phyloP scores from a whole-genome alignment of 495 filamentous ascomycete species.

The Parathielavia hyrcaniae region DNA sequence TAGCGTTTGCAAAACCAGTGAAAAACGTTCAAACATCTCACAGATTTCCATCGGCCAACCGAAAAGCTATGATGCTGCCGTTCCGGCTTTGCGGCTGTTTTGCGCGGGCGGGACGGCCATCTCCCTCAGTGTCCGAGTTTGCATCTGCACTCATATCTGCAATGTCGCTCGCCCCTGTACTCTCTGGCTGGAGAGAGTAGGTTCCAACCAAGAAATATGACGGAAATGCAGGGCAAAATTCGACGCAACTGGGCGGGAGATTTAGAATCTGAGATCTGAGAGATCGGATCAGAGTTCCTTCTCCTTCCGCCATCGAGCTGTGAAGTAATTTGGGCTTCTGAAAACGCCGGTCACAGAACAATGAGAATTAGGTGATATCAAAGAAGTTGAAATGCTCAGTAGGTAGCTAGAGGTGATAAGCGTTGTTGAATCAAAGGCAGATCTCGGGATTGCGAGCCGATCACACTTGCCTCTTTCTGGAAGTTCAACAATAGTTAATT shows the following conservation, averaged over 20 bases:
- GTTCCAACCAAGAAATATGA: slow-evolving; percentile 77
- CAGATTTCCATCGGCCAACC: slow-evolving; percentile 45
- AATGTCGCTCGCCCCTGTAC: neutral
- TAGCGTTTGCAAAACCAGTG: neutral
- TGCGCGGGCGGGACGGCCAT: slow-evolving; percentile 16
- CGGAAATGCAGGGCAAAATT: slow-evolving; percentile 62
- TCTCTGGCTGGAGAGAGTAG: slow-evolving; percentile 60
- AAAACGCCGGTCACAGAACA: neutral
- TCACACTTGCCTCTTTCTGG: slow-evolving; percentile 15
- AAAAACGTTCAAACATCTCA: slow-evolving; percentile 31
- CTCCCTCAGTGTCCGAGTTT: slow-evolving; percentile 31
- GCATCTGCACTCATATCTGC: slow-evolving; percentile 25
- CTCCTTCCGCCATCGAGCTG: neutral
- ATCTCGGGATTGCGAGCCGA: neutral
- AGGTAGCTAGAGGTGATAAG: neutral
- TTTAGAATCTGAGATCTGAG: slow-evolving; percentile 43
- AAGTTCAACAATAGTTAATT: slow-evolving; percentile 1
- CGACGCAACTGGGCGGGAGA: slow-evolving; percentile 75
- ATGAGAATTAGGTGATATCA: too few relatives aligned
- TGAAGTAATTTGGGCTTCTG: neutral
- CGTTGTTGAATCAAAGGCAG: neutral
- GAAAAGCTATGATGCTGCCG: slow-evolving; percentile 66
- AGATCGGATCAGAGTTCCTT: slow-evolving; percentile 26
- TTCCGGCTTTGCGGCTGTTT: slow-evolving; percentile 53
- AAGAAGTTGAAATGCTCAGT: neutral